A percentile compares a stretch with the other conserved stretches of the same genome.
Conservation (phyloP, 805 yeast genomes). For the Komagataella kurtzmanii region DNA sequence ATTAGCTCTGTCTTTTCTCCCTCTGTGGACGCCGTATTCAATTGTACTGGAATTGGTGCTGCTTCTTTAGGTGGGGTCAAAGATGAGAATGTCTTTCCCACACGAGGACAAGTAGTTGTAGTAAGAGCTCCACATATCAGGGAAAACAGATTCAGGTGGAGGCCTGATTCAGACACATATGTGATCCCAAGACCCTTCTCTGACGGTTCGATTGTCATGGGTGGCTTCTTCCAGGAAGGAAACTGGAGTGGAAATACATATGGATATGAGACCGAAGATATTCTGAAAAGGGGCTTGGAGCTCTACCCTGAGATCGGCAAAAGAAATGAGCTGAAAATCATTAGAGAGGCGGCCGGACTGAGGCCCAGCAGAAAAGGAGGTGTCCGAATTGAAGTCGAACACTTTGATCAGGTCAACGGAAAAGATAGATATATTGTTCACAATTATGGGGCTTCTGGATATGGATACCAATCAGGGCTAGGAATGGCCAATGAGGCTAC, state of each 20-base stretch:
- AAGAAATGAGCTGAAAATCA: slow-evolving; percentile 27
- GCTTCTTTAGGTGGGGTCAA: slow-evolving; percentile 46
- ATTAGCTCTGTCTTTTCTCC: slow-evolving; percentile 38
- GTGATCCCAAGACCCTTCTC: slow-evolving; percentile 62
- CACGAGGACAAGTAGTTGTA: slow-evolving; percentile 72
- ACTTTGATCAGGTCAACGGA: slow-evolving; percentile 21
- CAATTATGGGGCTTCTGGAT: slow-evolving; percentile 60
- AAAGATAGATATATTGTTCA: slow-evolving; percentile 33
- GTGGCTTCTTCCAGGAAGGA: slow-evolving; percentile 58
- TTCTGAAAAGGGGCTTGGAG: slow-evolving; percentile 41
- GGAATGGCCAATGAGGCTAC: slow-evolving; percentile 40
- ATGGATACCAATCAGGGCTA: slow-evolving; percentile 54
- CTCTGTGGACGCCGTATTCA: slow-evolving; percentile 40
- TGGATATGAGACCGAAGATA: slow-evolving; percentile 44
- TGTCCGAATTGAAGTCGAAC: slow-evolving; percentile 49
- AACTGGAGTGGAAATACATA: slow-evolving; percentile 52
- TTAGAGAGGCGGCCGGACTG: slow-evolving; percentile 59
- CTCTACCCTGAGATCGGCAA: slow-evolving; percentile 35
- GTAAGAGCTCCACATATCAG: slow-evolving; percentile 55
- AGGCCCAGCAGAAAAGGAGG: slow-evolving; percentile 75
- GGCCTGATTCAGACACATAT: slow-evolving; percentile 48
- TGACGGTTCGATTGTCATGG: slow-evolving; percentile 54
- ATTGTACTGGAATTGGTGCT: slow-evolving; percentile 71
- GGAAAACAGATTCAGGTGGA: slow-evolving; percentile 49
- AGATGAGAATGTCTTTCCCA: slow-evolving; percentile 52